phyloP scores from a whole-genome alignment of 495 filamentous ascomycete species.

The Neurospora sp. region DNA sequence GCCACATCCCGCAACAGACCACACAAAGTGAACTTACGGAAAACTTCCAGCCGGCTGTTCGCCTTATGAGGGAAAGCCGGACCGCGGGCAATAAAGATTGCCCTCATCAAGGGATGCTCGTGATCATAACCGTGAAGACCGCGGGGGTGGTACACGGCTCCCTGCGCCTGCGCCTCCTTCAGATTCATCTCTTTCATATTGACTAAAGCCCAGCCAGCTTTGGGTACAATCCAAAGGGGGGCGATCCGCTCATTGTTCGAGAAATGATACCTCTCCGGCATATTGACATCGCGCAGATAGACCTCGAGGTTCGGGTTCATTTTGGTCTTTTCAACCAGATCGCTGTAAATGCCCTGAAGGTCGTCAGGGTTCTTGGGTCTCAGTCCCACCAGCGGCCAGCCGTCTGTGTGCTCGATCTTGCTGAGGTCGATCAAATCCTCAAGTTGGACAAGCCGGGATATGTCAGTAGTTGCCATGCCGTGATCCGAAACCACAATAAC shows the following conservation, averaged over 20 bases:
- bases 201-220: slow-evolving; percentile 82
- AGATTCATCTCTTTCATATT: slow-evolving; percentile 68
- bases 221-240: slow-evolving; percentile 84
- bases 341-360: slow-evolving; percentile 41
- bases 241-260: slow-evolving; percentile 76
- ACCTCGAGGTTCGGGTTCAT: slow-evolving; percentile 65
- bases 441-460: slow-evolving; percentile 75
- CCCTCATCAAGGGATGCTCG: slow-evolving; percentile 81
- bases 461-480: slow-evolving; percentile 90
- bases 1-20: not conserved
- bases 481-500: slow-evolving; percentile 98
- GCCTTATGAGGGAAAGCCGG: slow-evolving; percentile 79
- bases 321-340: slow-evolving; percentile 38
- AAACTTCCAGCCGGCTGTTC: slow-evolving; percentile 68
- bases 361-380: slow-evolving; percentile 59
- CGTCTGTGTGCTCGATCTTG: slow-evolving; percentile 74
- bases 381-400: slow-evolving; percentile 88
- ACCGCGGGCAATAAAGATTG: slow-evolving; percentile 80
- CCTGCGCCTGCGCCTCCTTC: slow-evolving; percentile 46
- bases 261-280: slow-evolving; percentile 88
- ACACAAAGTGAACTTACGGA: slow-evolving; percentile 52
- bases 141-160: slow-evolving; percentile 57
- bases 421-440: slow-evolving; percentile 74
- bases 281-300: slow-evolving; percentile 66
- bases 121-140: slow-evolving; percentile 90